phyloP scores from a whole-genome alignment of 2,329 filamentous ascomycete genomes.

The Dendryphion nanum region DNA sequence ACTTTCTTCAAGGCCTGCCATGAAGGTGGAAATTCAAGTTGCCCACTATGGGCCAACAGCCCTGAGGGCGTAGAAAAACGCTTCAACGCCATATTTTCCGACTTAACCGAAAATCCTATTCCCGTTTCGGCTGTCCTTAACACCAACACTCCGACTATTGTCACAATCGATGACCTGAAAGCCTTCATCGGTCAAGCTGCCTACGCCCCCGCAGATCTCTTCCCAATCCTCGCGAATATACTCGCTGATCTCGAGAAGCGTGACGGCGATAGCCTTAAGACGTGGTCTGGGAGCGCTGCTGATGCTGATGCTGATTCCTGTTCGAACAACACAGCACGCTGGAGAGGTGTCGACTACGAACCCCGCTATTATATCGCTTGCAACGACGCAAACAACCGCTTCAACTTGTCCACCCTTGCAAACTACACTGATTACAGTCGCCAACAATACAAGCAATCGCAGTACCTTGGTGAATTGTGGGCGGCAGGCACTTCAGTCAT shows the following conservation, averaged over 20 bases:
- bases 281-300: background rate
- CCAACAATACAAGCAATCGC: constrained; percentile 1
- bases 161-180: constrained; percentile 8
- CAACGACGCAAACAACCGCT: constrained; percentile 11
- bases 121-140: constrained; percentile 1
- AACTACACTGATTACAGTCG: constrained; percentile 5
- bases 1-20: constrained; percentile 12
- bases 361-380: constrained; percentile 12
- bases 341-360: constrained; percentile 4
- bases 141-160: constrained; percentile 6
- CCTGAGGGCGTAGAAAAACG: constrained; percentile 10
- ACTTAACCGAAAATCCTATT: constrained; percentile 7
- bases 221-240: constrained; percentile 5
- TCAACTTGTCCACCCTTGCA: constrained; percentile 9
- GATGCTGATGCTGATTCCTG: background rate
- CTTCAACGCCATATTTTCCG: constrained; percentile 6
- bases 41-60: constrained; percentile 11
- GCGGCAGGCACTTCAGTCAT: constrained; percentile 7
- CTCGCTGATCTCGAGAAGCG: constrained; percentile 9
- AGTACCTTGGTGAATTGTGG: constrained; percentile 14
- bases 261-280: constrained; percentile 3
- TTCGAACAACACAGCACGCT: background rate
- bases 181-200: constrained; percentile 1
- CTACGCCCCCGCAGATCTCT: constrained; percentile 6
- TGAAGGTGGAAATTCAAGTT: constrained; percentile 4